Evolutionary conservation across 208 protist genomes (phyloP).

Genomic region (Leishmania gerbilli): DNA sequence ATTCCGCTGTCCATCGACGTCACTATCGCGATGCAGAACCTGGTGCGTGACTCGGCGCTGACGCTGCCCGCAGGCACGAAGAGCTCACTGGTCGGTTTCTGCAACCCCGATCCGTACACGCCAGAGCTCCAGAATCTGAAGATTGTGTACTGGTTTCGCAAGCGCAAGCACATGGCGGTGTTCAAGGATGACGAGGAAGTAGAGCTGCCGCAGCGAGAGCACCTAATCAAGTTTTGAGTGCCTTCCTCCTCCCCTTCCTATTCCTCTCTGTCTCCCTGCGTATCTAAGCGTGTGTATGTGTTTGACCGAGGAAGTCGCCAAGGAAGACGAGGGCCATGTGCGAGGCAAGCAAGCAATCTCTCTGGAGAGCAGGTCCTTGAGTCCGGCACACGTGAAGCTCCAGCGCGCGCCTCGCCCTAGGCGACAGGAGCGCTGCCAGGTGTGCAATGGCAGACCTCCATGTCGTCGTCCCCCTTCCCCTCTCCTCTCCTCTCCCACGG

Average conservation of each 20-base stretch:
- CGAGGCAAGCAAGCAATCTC: neutral
- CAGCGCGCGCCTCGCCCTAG: neutral
- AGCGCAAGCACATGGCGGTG: constrained; percentile 68
- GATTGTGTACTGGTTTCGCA: constrained; percentile 86
- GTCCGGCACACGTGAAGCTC: neutral
- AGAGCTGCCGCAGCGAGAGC: constrained; percentile 72
- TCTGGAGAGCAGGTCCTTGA: neutral
- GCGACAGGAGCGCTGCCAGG: neutral
- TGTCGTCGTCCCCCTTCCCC: neutral
- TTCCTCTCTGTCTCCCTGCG: neutral
- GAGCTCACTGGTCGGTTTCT: constrained; percentile 80
- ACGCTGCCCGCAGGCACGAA: constrained; percentile 72
- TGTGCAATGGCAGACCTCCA: neutral
- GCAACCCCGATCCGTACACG: constrained; percentile 86
- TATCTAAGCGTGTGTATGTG: neutral
- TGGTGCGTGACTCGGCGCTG: constrained; percentile 81
- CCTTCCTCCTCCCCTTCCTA: neutral
- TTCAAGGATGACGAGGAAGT: constrained; percentile 76
- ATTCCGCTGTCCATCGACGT: constrained; percentile 81
- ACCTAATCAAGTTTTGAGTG: constrained; percentile 33
- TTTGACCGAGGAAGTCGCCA: neutral
- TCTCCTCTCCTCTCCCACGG: neutral
- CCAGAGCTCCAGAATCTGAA: constrained; percentile 82
- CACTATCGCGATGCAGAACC: constrained; percentile 83
- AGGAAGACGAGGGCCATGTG: no score